A percentile compares a stretch with the other conserved stretches of the same genome.
These are phyloP conservation scores for Xylaria venustula DNA, from an alignment of 495 filamentous ascomycete species.

Conservation along the genomic window DNA sequence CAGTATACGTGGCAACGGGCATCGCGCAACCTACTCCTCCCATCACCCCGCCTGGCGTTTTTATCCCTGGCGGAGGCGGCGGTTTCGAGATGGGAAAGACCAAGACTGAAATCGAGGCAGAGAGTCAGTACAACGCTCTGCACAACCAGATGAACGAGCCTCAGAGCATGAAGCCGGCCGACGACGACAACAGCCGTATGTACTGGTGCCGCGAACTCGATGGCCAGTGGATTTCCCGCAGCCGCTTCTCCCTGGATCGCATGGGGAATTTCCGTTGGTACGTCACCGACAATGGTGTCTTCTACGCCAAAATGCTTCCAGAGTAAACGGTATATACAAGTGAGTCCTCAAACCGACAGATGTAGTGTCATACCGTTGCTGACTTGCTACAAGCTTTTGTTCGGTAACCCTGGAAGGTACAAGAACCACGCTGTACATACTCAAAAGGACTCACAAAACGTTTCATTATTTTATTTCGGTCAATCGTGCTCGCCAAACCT, in stretches of 20 bases:
- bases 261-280: constrained; percentile 50
- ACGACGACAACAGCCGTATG: constrained; percentile 49
- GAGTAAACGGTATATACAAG: constrained; percentile 15
- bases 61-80: constrained; percentile 17
- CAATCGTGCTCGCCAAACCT: not conserved
- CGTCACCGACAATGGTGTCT: constrained; percentile 42
- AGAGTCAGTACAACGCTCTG: constrained; percentile 39
- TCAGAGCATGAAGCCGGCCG: constrained; percentile 52
- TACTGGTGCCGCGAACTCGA: constrained; percentile 52
- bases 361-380: not conserved
- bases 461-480: not conserved
- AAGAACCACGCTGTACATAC: not conserved
- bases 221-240: constrained; percentile 44
- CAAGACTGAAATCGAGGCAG: constrained; percentile 32
- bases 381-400: not conserved
- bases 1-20: not conserved
- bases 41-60: constrained; percentile 6
- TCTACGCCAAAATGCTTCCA: constrained; percentile 48
- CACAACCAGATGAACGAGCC: constrained; percentile 41
- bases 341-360: not conserved
- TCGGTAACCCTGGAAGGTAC: not conserved
- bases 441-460: too few species aligned
- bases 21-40: constrained; percentile 2
- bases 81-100: constrained; percentile 42
- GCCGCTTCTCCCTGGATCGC: constrained; percentile 50